phyloP scores from a whole-genome alignment of 1,284 basidiomycete species.

The Inonotus hispidus region DNA sequence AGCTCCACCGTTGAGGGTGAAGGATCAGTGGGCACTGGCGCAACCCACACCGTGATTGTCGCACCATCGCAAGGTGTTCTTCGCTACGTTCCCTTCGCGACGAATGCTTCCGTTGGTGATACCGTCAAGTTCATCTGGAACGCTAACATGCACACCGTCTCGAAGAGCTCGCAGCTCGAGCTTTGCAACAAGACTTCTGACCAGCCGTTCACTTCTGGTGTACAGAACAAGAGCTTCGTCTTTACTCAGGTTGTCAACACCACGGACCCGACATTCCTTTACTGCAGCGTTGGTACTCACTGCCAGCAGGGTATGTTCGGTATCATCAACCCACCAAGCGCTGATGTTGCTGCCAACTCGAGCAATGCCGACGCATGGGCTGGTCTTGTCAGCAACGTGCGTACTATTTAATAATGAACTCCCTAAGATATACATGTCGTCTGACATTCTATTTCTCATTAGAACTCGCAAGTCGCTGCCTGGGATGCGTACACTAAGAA shows the following conservation, averaged over 20 bases:
- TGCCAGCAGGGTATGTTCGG: slow-evolving; percentile 80
- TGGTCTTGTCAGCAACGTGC: slow-evolving; percentile 41
- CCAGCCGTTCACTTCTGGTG: slow-evolving; percentile 57
- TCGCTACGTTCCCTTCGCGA: slow-evolving; percentile 65
- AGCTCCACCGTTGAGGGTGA: slow-evolving; percentile 27
- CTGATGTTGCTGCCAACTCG: slow-evolving; percentile 32
- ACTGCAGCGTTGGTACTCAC: slow-evolving; percentile 61
- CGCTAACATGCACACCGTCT: slow-evolving; percentile 72
- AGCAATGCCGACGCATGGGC: slow-evolving; percentile 50
- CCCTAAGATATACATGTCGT: not conserved
- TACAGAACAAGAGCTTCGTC: slow-evolving; percentile 55
- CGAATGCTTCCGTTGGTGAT: slow-evolving; percentile 71
- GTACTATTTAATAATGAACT: slow-evolving; percentile 19
- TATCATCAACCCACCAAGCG: slow-evolving; percentile 64
- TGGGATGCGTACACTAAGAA: slow-evolving; percentile 47
- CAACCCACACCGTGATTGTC: slow-evolving; percentile 68
- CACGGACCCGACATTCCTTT: slow-evolving; percentile 66
- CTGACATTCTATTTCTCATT: slow-evolving; percentile 1
- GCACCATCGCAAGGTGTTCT: slow-evolving; percentile 70
- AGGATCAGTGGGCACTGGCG: slow-evolving; percentile 32
- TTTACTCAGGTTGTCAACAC: slow-evolving; percentile 68
- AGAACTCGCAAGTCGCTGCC: slow-evolving; percentile 48
- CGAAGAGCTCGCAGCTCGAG: slow-evolving; percentile 58
- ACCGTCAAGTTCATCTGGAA: slow-evolving; percentile 70
- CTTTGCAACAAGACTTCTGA: slow-evolving; percentile 67